Evolutionary conservation across 306 rosid genomes (phyloP).

Genomic region (Cucurbita ficifolia): DNA sequence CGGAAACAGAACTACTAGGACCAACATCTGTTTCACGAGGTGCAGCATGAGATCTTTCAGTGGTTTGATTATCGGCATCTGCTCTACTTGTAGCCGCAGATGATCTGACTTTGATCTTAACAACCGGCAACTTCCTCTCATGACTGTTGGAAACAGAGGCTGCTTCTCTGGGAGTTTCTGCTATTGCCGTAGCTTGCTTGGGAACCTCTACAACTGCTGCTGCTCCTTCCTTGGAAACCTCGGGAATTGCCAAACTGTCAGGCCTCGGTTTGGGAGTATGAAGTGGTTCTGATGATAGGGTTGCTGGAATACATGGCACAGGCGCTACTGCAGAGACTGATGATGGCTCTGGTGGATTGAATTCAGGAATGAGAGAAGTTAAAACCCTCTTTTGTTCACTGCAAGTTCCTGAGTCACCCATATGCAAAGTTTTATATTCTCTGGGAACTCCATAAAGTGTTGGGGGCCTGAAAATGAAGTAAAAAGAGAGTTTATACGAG

Average conservation of each 20-base stretch:
- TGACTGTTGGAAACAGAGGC: constrained; percentile 41
- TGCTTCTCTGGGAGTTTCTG: constrained; percentile 31
- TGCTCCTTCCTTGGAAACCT: constrained; percentile 15
- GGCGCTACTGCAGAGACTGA: neutral
- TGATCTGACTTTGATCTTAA: constrained; percentile 68
- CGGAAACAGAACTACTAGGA: constrained; percentile 84
- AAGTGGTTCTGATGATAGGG: constrained; percentile 8
- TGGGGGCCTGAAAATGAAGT: constrained; percentile 47
- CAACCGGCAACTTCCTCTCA: constrained; percentile 44
- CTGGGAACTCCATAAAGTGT: constrained; percentile 84
- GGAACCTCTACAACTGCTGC: constrained; percentile 12
- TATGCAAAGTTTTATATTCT: constrained; percentile 52
- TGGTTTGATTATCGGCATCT: constrained; percentile 57
- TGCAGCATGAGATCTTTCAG: constrained; percentile 54
- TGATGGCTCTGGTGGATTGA: constrained; percentile 33
- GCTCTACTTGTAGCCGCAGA: constrained; percentile 81
- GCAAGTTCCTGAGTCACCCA: constrained; percentile 51
- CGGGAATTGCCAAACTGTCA: constrained; percentile 17
- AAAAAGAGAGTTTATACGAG: neutral
- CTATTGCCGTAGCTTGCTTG: constrained; percentile 19
- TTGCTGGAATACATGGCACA: neutral
- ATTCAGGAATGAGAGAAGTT: constrained; percentile 45
- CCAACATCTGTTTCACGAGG: constrained; percentile 47
- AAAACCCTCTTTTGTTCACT: constrained; percentile 53
- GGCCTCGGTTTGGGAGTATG: constrained; percentile 28